Evolutionary conservation across 2,329 filamentous ascomycete genomes (phyloP), one percentile per base, ranked within the genome.

Genomic region (Orbilia brochopaga): DNA sequence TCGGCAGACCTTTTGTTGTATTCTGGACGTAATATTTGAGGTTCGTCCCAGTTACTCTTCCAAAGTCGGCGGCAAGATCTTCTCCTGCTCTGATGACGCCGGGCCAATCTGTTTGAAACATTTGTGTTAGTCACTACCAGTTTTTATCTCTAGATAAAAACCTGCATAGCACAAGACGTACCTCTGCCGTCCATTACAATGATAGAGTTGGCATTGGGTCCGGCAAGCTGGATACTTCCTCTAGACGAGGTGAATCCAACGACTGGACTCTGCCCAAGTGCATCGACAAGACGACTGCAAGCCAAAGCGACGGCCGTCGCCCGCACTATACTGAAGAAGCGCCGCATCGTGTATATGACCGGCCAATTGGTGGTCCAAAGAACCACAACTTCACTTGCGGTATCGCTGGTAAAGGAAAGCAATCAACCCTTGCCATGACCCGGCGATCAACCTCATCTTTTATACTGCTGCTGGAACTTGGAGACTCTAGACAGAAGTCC

Each of bases 1-100:
- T 82, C n/a, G 78, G 76, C 0, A 65, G 63, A 24, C 72, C 63
- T 32, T 63, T 67, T 19, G 74, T 54, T 21, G 51, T 53, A 48
- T 61, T 74, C 35, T 61, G 53, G n/a, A 74, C 54, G 3, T 63
- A 58, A 32, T 74, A 65, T 2, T 63, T 64, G 17, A 75, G 60
- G n/a, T 64, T 56, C 10, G 73, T 69, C 10, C 87, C 87, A 0
- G 87, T 89, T 2, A 90, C 87, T n/a, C 86, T 84, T 15, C 87
- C 87, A 79, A 91, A 89, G 78, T 91, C 88, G 2, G 81, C 76
- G 0, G 87, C 86, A 8, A 91, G 82, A 78, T 91, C 88, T 42
- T 86, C 82, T 0, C 87, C 88, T 3, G 86, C 87, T 24, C 88
- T 84, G 60, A 89, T 82, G 0, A 90, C 88, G 64, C 87, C 88